Evolutionary conservation across 1,139 yeast species (phyloP), one percentile per base, ranked within the genome.

Genomic region (Entelexis paramagnoliae): DNA sequence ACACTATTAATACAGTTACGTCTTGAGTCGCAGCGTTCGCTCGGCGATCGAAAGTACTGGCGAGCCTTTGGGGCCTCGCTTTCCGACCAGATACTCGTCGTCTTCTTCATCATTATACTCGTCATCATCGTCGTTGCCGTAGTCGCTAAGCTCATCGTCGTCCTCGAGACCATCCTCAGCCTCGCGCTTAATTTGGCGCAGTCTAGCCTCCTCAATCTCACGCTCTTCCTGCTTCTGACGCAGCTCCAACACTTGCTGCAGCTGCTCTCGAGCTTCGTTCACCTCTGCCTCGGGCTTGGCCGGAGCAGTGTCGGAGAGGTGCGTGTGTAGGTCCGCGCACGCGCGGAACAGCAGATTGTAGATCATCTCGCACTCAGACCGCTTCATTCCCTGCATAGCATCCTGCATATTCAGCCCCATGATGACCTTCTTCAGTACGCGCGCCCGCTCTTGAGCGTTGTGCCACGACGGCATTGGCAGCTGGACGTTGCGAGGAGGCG

Each of bases 351-450:
- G 36, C 29, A 56, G 35, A 17, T 56, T 51, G 33, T 56, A 58
- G 17, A 56, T 56, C 56, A 56, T 55, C 26, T 46, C 49, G 36
- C 50, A 30, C 30, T 56, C 59, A 6, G 59, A 42, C 1, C 56
- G 53, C 26, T 55, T 56, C 58, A 56, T 51, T 4, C 40, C 46
- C 10, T 47, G 53, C 32, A 44, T 38, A 6, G 58, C 56, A 2
- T 55, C 58, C 3, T 48, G 53, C 49, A 55, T 56, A 19, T 53
- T 51, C 10, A 56, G 40, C 2, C 59, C 59, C 51, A 56, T 56
- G 33, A 56, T 45, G 1, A 52, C 42, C 11, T 53, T 39, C 24
- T 56, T 56, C 2, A 56, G 48, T 7, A 50, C 50, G 4, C 56
- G 51, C n/a, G 56, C 53, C 6, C 51, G 49, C 16, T 56, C 59